Evolutionary conservation across 2,329 filamentous ascomycete genomes (phyloP).

Genomic region (Fusarium clavum): DNA sequence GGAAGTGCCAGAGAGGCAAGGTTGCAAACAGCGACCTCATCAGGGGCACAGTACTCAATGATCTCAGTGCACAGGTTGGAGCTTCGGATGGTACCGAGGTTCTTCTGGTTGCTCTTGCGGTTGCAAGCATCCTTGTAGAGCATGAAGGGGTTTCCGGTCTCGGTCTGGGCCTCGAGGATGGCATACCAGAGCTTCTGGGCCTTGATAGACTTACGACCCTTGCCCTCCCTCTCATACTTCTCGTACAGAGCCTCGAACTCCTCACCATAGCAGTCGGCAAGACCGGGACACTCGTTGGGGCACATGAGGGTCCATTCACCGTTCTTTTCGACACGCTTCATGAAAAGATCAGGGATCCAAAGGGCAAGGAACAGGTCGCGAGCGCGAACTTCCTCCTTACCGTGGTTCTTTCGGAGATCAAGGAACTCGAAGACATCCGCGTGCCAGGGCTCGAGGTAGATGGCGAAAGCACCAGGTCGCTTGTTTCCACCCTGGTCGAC

Average conservation of each 20-base stretch:
- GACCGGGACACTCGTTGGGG: conserved; percentile 92
- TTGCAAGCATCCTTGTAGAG: conserved; percentile 99
- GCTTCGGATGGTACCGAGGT: conserved; percentile 96
- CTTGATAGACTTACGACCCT: conserved; percentile 90
- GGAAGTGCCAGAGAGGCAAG: conserved; percentile 93
- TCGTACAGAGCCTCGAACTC: conserved; percentile 97
- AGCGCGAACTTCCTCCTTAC: conserved; percentile 97
- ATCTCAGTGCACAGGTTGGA: conserved; percentile 99
- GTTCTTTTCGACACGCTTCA: conserved; percentile 99
- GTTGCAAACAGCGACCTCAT: conserved; percentile 99
- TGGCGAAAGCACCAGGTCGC: conserved; percentile 96
- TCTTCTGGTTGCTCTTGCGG: conserved; percentile 99
- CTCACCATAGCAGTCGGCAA: conserved; percentile 96
- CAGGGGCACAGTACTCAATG: conserved; percentile 94
- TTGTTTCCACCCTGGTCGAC: conserved; percentile 99
- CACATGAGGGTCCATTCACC: conserved; percentile 98
- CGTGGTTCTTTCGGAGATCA: conserved; percentile 98
- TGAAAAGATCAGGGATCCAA: conserved; percentile 99
- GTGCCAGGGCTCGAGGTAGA: conserved; percentile 99
- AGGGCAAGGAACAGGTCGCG: conserved; percentile 97
- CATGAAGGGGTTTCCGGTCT: conserved; percentile 99
- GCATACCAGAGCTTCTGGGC: conserved; percentile 99
- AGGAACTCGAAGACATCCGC: conserved; percentile 97
- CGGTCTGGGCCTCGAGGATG: conserved; percentile 96
- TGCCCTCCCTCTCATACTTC: conserved; percentile 88